A percentile compares a stretch with the other conserved stretches of the same genome.
phyloP scores from a whole-genome alignment of 805 yeast genomes.

The Candida ipomoeae region DNA sequence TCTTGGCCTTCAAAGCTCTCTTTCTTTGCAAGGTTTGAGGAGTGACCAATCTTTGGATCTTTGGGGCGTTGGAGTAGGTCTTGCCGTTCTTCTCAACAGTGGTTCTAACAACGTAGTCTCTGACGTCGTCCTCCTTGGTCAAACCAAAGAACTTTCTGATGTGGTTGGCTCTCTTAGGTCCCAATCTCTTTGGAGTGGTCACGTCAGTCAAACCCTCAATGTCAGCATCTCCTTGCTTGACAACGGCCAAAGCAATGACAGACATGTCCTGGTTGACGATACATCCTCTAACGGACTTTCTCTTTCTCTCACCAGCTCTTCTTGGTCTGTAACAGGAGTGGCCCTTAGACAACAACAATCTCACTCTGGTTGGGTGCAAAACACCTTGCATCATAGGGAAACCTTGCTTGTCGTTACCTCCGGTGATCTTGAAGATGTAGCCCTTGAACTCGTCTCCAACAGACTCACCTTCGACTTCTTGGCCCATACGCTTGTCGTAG shows the following conservation, averaged over 20 bases:
- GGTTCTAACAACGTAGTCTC: constrained; percentile 90
- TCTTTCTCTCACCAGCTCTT: constrained; percentile 99
- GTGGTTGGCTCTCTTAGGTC: constrained; percentile 99
- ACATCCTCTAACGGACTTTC: constrained; percentile 99
- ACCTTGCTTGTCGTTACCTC: constrained; percentile 99
- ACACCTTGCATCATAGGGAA: constrained; percentile 99
- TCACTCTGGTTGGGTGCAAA: constrained; percentile 99
- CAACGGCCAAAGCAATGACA: constrained; percentile 86
- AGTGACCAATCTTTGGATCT: constrained; percentile 98
- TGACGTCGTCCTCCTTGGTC: constrained; percentile 86
- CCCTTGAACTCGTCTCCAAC: constrained; percentile 99
- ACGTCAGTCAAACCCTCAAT: constrained; percentile 94
- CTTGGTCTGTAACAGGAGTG: constrained; percentile 99
- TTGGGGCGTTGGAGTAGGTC: constrained; percentile 99
- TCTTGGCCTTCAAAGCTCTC: constrained; percentile 91
- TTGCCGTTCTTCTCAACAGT: constrained; percentile 97
- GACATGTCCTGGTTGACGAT: constrained; percentile 96
- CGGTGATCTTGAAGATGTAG: constrained; percentile 96
- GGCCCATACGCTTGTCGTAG: constrained; percentile 99
- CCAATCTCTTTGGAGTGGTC: constrained; percentile 97
- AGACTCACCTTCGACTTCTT: constrained; percentile 98
- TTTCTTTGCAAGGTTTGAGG: constrained; percentile 99
- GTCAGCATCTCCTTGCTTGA: constrained; percentile 96
- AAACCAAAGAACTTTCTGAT: constrained; percentile 99
- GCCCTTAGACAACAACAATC: constrained; percentile 88